phyloP scores from a whole-genome alignment of 2,329 filamentous ascomycete genomes.

The Lachnellula willkommii region DNA sequence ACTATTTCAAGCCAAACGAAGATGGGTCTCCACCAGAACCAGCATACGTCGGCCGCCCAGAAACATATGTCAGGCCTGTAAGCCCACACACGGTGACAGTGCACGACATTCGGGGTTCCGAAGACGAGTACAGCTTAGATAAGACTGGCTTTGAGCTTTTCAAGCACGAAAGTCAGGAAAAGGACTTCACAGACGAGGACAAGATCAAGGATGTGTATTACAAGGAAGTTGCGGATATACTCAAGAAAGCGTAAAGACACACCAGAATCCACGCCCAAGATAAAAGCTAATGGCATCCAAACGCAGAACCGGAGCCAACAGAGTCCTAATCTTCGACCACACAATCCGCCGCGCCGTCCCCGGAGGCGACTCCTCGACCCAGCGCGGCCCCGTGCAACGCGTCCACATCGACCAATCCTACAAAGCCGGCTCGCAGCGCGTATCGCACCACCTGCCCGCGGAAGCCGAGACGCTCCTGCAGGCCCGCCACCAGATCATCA shows the following conservation, averaged over 20 bases:
- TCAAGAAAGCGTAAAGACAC: constrained; percentile 28
- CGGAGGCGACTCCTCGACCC: constrained; percentile 4
- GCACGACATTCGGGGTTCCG: constrained; percentile 41
- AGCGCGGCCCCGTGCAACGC: constrained; percentile 43
- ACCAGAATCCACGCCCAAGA: background rate
- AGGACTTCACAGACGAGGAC: constrained; percentile 33
- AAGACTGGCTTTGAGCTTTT: constrained; percentile 36
- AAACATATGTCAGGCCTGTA: background rate
- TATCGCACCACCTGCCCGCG: constrained; percentile 40
- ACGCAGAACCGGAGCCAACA: constrained; percentile 49
- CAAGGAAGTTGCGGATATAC: constrained; percentile 32
- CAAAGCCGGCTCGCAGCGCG: constrained; percentile 36
- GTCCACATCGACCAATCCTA: constrained; percentile 57
- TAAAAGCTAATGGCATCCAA: background rate
- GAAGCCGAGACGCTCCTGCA: constrained; percentile 40
- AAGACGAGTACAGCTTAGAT: constrained; percentile 38
- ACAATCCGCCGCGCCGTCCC: constrained; percentile 44
- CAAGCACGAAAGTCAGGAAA: constrained; percentile 33
- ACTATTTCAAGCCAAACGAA: constrained; percentile 16
- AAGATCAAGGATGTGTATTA: constrained; percentile 33
- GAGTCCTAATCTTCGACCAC: constrained; percentile 58
- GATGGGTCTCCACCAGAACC: constrained; percentile 19
- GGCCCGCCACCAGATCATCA: constrained; percentile 50
- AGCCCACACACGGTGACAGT: constrained; percentile 20
- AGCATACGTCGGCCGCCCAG: constrained; percentile 8